These are phyloP conservation scores for Neofusicoccum parvum DNA, from an alignment of 2,329 filamentous ascomycete genomes.

Conservation along the genomic window DNA sequence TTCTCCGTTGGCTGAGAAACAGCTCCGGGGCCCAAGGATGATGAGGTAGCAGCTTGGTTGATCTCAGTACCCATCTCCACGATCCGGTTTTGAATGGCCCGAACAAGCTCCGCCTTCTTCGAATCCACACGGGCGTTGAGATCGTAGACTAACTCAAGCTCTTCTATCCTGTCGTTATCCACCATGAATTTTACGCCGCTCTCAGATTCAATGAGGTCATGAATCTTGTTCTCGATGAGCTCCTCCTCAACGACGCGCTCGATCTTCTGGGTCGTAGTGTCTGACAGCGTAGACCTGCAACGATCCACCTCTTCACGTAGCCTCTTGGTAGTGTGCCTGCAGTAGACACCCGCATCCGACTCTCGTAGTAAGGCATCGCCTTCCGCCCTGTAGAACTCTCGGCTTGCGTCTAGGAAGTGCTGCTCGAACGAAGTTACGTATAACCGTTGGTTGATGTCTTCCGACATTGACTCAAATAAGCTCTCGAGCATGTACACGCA, in stretches of 20 bases:
- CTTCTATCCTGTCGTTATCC: constrained; percentile 79
- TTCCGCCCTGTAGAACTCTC: constrained; percentile 74
- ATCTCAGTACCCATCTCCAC: constrained; percentile 80
- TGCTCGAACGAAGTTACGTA: constrained; percentile 84
- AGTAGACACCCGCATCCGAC: constrained; percentile 79
- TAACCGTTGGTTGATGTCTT: constrained; percentile 76
- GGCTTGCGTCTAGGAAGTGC: constrained; percentile 71
- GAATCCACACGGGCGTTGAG: constrained; percentile 77
- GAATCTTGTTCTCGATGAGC: constrained; percentile 75
- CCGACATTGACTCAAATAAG: constrained; percentile 78
- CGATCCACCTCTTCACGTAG: constrained; percentile 80
- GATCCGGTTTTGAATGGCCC: constrained; percentile 72
- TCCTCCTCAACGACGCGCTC: constrained; percentile 76
- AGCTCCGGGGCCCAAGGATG: constrained; percentile 23
- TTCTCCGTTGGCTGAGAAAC: constrained; percentile 37
- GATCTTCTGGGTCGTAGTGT: constrained; percentile 72
- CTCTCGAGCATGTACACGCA: constrained; percentile 88
- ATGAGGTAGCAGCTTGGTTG: constrained; percentile 61
- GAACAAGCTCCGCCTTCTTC: constrained; percentile 70
- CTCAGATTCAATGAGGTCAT: constrained; percentile 82
- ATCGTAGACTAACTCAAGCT: constrained; percentile 78
- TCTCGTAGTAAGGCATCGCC: constrained; percentile 74
- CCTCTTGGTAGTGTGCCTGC: constrained; percentile 72
- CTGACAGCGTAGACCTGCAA: constrained; percentile 79
- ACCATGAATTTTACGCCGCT: constrained; percentile 89